Evolutionary conservation across 331 rosid genomes (phyloP).

Genomic region (Cydonia oblonga): DNA sequence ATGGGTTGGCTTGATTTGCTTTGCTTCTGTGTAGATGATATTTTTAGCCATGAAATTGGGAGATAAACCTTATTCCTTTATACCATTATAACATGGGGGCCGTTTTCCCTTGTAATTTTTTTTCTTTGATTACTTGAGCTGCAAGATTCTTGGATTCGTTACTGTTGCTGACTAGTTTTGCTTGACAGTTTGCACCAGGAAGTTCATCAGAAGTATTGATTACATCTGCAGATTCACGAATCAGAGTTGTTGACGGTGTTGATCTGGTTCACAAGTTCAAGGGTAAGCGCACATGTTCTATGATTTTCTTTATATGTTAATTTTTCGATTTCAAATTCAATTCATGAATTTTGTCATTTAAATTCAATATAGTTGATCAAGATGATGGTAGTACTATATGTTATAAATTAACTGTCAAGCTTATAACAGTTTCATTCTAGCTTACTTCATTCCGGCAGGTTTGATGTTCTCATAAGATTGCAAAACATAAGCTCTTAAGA

Average conservation of each 20-base stretch:
- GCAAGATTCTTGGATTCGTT: constrained; percentile 4
- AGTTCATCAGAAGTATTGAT: constrained; percentile 86
- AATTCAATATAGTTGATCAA: neutral
- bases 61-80: neutral
- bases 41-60: neutral
- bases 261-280: constrained; percentile 90
- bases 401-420: neutral
- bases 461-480: neutral
- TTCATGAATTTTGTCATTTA: neutral
- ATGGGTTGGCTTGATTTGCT: constrained; percentile 6
- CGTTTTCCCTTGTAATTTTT: neutral
- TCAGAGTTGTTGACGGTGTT: constrained; percentile 77
- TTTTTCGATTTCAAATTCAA: neutral
- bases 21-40: neutral
- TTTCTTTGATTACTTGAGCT: constrained; percentile 7
- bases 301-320: neutral
- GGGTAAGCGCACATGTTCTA: constrained; percentile 35
- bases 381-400: neutral
- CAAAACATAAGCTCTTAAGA: neutral
- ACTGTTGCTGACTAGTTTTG: constrained; percentile 26
- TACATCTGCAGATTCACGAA: constrained; percentile 93
- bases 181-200: constrained; percentile 91
- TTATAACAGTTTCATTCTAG: neutral
- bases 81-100: neutral
- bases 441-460: neutral